A percentile compares a stretch with the other conserved stretches of the same genome.
Conservation (phyloP, 2,329 filamentous ascomycete genomes). For the Diaporthe vexans region DNA sequence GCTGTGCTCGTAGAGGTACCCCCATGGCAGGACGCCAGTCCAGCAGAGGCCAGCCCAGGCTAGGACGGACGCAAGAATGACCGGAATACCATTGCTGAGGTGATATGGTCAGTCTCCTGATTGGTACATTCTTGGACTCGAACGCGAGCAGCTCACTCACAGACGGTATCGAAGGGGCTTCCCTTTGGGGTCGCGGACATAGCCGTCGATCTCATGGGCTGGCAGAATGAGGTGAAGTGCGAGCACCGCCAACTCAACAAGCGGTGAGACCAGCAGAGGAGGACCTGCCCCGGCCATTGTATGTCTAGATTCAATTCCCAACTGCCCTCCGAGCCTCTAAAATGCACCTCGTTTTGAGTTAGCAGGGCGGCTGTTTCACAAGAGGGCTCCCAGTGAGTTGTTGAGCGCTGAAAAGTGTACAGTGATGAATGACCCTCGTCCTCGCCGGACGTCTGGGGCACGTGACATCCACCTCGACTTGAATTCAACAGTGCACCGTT, state of each 20-base stretch:
- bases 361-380: neutral
- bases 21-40: constrained; percentile 29
- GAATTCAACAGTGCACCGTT: neutral
- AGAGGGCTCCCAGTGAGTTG: neutral
- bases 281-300: constrained; percentile 17
- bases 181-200: constrained; percentile 36
- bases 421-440: neutral
- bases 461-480: constrained; percentile 2
- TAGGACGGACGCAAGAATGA: constrained; percentile 20
- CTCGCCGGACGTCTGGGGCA: neutral
- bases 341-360: neutral
- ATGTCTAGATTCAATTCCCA: neutral
- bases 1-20: constrained; percentile 27
- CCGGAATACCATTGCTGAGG: constrained; percentile 33
- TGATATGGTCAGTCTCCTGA: neutral
- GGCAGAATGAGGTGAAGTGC: constrained; percentile 35
- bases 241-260: constrained; percentile 37
- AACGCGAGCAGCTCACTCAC: constrained; percentile 1
- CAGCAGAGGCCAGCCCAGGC: constrained; percentile 32
- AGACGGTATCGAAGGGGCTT: constrained; percentile 37
- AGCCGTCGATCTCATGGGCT: constrained; percentile 31
- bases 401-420: neutral
- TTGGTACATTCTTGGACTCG: neutral
- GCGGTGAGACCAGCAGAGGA: constrained; percentile 29
- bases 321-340: neutral